Evolutionary conservation across 169 alveolate genomes (phyloP).

Genomic region (Blepharisma undulans): DNA sequence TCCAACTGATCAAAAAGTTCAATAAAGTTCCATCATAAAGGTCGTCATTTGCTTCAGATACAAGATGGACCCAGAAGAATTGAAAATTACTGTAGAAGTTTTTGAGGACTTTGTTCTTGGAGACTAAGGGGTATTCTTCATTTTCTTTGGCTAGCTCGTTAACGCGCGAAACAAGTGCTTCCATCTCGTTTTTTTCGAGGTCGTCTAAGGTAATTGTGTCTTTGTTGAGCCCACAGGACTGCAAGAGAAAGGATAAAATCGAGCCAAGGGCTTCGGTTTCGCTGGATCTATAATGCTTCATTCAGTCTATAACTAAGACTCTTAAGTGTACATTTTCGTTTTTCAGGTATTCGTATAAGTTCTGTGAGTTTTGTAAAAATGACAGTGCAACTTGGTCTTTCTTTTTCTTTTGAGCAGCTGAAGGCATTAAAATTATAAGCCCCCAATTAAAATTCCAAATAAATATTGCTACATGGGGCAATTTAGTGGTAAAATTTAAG

Average conservation of each 20-base stretch:
- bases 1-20: slow-evolving; percentile 23
- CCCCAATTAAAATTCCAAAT: background rate
- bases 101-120: background rate
- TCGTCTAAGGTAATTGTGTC: background rate
- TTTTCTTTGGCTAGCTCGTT: background rate
- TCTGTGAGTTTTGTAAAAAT: background rate
- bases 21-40: slow-evolving; percentile 3
- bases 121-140: slow-evolving; percentile 33
- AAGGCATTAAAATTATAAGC: background rate
- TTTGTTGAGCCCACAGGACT: background rate
- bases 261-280: background rate
- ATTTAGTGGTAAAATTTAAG: background rate
- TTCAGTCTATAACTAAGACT: background rate
- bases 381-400: background rate
- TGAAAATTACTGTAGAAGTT: slow-evolving; percentile 10
- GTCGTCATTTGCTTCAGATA: background rate
- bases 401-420: background rate
- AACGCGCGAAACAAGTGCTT: background rate
- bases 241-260: background rate
- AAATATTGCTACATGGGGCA: background rate
- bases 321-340: background rate
- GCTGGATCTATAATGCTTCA: background rate
- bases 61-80: slow-evolving; percentile 23
- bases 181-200: slow-evolving; percentile 7
- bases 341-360: background rate